These are phyloP conservation scores for Castanospermum australe DNA, from an alignment of 306 rosid genomes.

Conservation along the genomic window DNA sequence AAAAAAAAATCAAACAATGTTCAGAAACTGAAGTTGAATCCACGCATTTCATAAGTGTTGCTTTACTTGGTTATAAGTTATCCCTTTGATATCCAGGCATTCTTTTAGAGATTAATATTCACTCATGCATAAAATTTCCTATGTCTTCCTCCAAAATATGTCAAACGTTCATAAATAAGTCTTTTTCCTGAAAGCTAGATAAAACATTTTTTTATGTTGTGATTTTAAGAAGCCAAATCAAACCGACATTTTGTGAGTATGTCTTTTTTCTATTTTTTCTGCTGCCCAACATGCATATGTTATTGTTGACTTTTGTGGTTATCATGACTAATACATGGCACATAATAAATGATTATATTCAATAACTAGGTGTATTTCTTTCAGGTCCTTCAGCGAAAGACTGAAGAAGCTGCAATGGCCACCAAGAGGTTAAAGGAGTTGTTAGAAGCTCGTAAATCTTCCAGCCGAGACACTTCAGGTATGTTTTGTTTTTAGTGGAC, in stretches of 20 bases:
- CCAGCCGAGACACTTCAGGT: slow-evolving; percentile 85
- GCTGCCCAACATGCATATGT: not conserved
- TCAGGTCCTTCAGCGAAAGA: slow-evolving; percentile 96
- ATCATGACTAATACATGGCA: not conserved
- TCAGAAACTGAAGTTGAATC: not conserved
- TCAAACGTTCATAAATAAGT: not conserved
- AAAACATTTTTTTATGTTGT: not conserved
- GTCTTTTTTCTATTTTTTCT: slow-evolving; percentile 1
- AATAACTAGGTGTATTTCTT: slow-evolving; percentile 5
- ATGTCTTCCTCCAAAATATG: not conserved
- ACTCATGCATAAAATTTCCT: not conserved
- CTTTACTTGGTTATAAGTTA: not conserved
- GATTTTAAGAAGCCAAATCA: slow-evolving; percentile 1
- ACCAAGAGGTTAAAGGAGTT: slow-evolving; percentile 95
- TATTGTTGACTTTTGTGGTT: not conserved
- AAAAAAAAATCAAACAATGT: too few relatives aligned
- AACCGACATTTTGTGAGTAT: not conserved
- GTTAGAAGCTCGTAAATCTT: slow-evolving; percentile 94
- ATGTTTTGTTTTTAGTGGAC: slow-evolving; percentile 2
- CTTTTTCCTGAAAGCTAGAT: not conserved
- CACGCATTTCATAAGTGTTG: not conserved
- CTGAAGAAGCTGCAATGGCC: slow-evolving; percentile 99
- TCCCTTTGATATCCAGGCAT: not conserved
- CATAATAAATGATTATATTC: not conserved
- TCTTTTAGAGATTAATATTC: slow-evolving; percentile 7